A percentile compares a stretch with the other conserved stretches of the same genome.
These are phyloP conservation scores for Paulownia fortunei DNA, from an alignment of 257 asterid species.

Conservation along the genomic window DNA sequence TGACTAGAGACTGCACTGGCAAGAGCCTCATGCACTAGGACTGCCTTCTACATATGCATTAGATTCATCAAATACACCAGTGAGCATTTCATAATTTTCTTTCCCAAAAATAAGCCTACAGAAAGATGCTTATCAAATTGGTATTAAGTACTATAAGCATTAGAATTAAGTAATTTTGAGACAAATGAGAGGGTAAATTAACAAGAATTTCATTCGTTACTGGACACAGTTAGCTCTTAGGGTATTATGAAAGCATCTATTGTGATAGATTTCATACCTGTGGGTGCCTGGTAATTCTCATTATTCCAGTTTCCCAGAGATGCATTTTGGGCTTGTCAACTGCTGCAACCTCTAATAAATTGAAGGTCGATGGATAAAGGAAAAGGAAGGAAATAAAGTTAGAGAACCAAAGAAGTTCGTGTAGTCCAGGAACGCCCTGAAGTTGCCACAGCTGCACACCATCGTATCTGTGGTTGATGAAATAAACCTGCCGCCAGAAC, in stretches of 20 bases:
- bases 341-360: constrained; percentile 94
- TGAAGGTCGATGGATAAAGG: constrained; percentile 96
- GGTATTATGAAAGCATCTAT: not conserved
- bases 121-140: not conserved
- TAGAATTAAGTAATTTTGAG: constrained; percentile 1
- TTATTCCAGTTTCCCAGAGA: constrained; percentile 99
- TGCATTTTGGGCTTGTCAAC: constrained; percentile 98
- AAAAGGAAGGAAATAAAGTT: constrained; percentile 82
- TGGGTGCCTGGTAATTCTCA: constrained; percentile 97
- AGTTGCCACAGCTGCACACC: constrained; percentile 97
- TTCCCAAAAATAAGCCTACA: not conserved
- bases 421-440: constrained; percentile 78
- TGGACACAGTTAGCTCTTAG: not conserved
- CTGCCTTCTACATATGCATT: not conserved
- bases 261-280: constrained; percentile 60
- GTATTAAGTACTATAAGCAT: not conserved
- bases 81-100: not conserved
- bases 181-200: not conserved
- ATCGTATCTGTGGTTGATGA: constrained; percentile 95
- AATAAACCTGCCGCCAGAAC: constrained; percentile 69
- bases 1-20: not conserved
- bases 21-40: not conserved
- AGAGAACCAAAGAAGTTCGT: constrained; percentile 73
- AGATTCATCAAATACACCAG: not conserved
- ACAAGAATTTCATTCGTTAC: not conserved